Conservation (phyloP, 345 rosid species). For the rapeseed (Brassica napus) region Da-Ae NC_063448.1:49027001-49027500, state of each 20-base stretch:
- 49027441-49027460: slow-evolving; percentile 54
- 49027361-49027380: slow-evolving; percentile 50
- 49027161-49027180: not conserved
- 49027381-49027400: slow-evolving; percentile 45
- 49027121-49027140: not conserved
- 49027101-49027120: not conserved
- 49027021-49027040: slow-evolving; percentile 31
- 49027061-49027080: slow-evolving; percentile 31
- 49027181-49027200: not conserved
- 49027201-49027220: not conserved
- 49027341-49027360: slow-evolving; percentile 52
- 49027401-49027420: slow-evolving; percentile 49
- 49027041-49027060: slow-evolving; percentile 34
- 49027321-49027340: slow-evolving; percentile 45
- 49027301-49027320: slow-evolving; percentile 22
- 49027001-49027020: slow-evolving; percentile 29
- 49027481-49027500: too few relatives aligned
- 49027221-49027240: not conserved
- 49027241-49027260: not conserved
- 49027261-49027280: not conserved
- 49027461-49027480: slow-evolving; percentile 47
- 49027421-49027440: slow-evolving; percentile 28
- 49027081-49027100: accelerated
- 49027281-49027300: not conserved
- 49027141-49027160: not conserved